phyloP scores from a whole-genome alignment of 1,139 yeast species.

The Geotrichum candidum region DNA sequence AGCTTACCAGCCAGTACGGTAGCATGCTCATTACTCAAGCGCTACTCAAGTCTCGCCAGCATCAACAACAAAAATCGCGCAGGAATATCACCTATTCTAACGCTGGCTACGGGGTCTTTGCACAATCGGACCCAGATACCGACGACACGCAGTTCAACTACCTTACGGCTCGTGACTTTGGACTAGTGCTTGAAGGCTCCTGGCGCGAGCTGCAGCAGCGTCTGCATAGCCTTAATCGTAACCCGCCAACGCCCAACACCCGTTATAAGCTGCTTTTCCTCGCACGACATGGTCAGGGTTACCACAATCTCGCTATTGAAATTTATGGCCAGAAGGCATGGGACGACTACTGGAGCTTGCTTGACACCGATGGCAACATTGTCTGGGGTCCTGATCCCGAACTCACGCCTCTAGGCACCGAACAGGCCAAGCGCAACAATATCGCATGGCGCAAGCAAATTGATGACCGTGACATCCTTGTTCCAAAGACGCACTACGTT shows the following conservation, averaged over 20 bases:
- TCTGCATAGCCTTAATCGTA: background rate
- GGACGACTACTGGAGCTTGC: conserved; percentile 54
- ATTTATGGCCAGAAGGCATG: conserved; percentile 54
- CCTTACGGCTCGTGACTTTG: conserved; percentile 42
- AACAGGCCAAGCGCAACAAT: conserved; percentile 45
- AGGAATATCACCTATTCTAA: conserved; percentile 6
- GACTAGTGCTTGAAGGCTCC: conserved; percentile 38
- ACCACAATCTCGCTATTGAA: conserved; percentile 56
- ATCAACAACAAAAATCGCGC: background rate
- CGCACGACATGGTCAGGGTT: conserved; percentile 78
- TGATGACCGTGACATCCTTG: conserved; percentile 42
- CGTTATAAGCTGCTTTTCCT: conserved; percentile 52
- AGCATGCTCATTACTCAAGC: conserved; percentile 9
- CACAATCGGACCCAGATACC: conserved; percentile 43
- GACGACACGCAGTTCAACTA: conserved; percentile 48
- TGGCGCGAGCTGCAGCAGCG: conserved; percentile 30
- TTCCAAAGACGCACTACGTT: conserved; percentile 51
- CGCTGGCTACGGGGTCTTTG: conserved; percentile 42
- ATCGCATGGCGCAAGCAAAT: conserved; percentile 34
- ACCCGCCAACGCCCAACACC: conserved; percentile 11
- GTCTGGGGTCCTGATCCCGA: conserved; percentile 67
- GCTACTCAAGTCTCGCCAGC: conserved; percentile 2
- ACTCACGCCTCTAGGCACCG: conserved; percentile 54
- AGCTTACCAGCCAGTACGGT: conserved; percentile 2
- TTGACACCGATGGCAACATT: conserved; percentile 51